Percentiles rank a stretch among this genome's conserved stretches.
Evolutionary conservation across 73 alveolate genomes (phyloP).

Genomic region (Paramecium octaurelia): DNA sequence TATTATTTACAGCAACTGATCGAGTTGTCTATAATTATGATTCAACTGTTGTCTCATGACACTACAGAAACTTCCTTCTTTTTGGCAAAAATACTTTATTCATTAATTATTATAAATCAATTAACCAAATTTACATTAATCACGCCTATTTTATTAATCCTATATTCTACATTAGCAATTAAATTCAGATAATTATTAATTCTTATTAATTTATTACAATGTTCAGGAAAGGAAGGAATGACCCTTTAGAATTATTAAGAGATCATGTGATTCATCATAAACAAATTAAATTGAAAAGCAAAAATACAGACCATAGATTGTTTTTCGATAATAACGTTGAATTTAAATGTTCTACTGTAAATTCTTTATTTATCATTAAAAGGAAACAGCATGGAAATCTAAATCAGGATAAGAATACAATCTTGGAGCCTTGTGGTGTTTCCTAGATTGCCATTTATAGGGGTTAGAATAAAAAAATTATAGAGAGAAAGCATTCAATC

Average conservation of each 20-base stretch:
- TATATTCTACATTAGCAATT: background rate
- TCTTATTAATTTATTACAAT: background rate
- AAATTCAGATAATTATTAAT: background rate
- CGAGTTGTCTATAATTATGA: background rate
- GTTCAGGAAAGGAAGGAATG: constrained; percentile 42
- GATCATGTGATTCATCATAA: background rate
- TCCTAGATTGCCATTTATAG: background rate
- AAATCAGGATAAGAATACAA: background rate
- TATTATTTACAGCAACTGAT: background rate
- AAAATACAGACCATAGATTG: constrained; percentile 6
- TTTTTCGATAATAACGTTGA: background rate
- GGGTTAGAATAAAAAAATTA: background rate
- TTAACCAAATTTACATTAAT: too few species aligned
- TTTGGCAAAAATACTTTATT: background rate
- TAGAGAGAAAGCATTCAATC: background rate
- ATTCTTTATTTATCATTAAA: background rate
- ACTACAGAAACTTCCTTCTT: background rate
- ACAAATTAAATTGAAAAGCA: background rate
- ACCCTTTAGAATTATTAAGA: constrained; percentile 42
- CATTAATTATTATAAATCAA: background rate
- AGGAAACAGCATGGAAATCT: constrained; percentile 46
- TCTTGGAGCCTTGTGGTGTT: background rate
- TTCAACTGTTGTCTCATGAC: background rate
- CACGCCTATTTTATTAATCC: too few species aligned
- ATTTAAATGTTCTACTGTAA: background rate